phyloP scores from a whole-genome alignment of 2,329 filamentous ascomycete genomes.

The Delphinella strobiligena region DNA sequence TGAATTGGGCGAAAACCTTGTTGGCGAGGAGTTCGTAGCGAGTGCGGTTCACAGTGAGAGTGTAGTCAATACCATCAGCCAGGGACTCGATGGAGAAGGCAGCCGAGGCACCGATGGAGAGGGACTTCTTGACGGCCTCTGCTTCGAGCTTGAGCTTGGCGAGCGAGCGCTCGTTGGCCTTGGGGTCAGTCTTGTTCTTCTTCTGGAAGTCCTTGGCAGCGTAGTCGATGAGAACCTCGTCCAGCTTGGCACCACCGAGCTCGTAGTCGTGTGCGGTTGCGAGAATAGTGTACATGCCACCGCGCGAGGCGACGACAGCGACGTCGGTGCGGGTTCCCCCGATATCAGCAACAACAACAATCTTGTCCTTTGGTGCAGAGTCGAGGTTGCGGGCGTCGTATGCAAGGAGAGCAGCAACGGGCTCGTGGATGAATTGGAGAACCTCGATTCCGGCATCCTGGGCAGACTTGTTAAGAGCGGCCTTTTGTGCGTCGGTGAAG shows the following conservation, averaged over 20 bases:
- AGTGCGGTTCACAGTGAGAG: constrained; percentile 80
- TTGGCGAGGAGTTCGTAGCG: constrained; percentile 81
- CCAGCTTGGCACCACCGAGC: constrained; percentile 71
- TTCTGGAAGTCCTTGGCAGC: constrained; percentile 99
- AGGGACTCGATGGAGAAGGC: constrained; percentile 89
- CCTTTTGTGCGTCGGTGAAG: constrained; percentile 77
- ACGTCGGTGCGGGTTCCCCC: constrained; percentile 90
- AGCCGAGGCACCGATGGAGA: constrained; percentile 78
- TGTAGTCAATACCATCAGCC: constrained; percentile 80
- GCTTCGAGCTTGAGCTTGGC: constrained; percentile 89
- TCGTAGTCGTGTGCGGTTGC: constrained; percentile 95
- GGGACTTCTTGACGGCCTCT: constrained; percentile 81
- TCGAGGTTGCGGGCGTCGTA: constrained; percentile 74
- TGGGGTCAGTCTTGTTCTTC: constrained; percentile 84
- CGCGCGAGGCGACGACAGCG: constrained; percentile 77
- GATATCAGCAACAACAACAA: constrained; percentile 80
- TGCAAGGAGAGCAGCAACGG: constrained; percentile 74
- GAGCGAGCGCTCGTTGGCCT: constrained; percentile 65
- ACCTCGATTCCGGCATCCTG: constrained; percentile 75
- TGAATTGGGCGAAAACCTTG: constrained; percentile 83
- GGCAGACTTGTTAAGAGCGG: constrained; percentile 65
- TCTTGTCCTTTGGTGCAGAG: constrained; percentile 67
- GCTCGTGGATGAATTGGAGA: constrained; percentile 85
- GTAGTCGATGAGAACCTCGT: constrained; percentile 86
- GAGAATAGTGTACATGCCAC: constrained; percentile 91